Percentiles rank a stretch among this genome's conserved stretches.
Conservation (phyloP, 495 filamentous ascomycete genomes). For the Cercophora samala region DNA sequence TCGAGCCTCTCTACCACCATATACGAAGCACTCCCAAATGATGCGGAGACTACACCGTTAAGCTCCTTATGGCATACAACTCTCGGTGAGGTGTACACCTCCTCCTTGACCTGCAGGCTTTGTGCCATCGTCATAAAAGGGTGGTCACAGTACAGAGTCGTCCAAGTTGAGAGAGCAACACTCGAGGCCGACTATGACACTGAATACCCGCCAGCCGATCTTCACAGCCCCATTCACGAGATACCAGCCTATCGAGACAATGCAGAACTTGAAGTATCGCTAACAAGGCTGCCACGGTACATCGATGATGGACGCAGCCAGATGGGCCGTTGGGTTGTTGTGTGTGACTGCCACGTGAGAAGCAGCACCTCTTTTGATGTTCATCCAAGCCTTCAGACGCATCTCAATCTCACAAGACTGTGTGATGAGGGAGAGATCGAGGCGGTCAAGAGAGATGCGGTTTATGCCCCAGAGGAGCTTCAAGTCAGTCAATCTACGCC, state of each 20-base stretch:
- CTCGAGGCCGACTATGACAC: constrained; percentile 16
- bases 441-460: not conserved
- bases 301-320: constrained; percentile 8
- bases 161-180: constrained; percentile 9
- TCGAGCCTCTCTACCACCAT: not conserved
- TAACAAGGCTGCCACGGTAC: not conserved
- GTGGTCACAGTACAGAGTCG: constrained; percentile 20
- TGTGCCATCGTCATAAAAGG: constrained; percentile 21
- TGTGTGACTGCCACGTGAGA: constrained; percentile 9
- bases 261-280: constrained; percentile 9
- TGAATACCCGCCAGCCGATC: constrained; percentile 16
- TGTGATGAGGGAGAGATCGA: not conserved
- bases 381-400: not conserved
- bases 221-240: constrained; percentile 17
- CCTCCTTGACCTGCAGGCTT: constrained; percentile 18
- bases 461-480: not conserved
- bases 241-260: constrained; percentile 20
- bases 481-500: not conserved
- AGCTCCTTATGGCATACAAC: constrained; percentile 14
- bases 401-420: too few relatives aligned
- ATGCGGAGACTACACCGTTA: not conserved
- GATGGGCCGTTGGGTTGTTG: not conserved
- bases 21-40: not conserved
- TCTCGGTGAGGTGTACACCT: constrained; percentile 17
- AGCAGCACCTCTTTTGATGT: constrained; percentile 7